phyloP scores from a whole-genome alignment of 2,329 filamentous ascomycete genomes.

The Fusarium sambucinum region DNA sequence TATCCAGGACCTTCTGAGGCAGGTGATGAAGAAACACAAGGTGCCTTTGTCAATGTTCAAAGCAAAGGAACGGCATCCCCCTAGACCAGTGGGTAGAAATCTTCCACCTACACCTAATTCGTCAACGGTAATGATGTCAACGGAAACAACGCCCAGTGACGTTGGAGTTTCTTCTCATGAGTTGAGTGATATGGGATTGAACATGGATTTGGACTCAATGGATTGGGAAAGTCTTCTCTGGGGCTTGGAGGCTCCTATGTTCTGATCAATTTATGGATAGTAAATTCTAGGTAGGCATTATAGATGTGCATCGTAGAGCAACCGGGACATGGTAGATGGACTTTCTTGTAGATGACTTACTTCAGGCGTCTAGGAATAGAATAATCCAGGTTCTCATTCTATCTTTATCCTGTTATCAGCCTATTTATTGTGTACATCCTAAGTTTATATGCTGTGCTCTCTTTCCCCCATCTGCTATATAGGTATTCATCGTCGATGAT shows the following conservation, averaged over 20 bases:
- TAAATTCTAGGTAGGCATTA: no score
- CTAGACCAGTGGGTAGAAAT: slow-evolving; percentile 1
- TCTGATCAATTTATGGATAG: slow-evolving; percentile 27
- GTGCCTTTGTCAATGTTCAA: slow-evolving; percentile 34
- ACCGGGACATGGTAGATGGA: no score
- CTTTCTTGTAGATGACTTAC: no score
- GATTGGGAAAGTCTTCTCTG: slow-evolving; percentile 51
- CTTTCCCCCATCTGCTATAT: neutral
- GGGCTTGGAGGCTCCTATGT: slow-evolving; percentile 52
- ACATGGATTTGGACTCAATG: slow-evolving; percentile 49
- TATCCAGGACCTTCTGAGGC: slow-evolving; percentile 49
- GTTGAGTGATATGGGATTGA: slow-evolving; percentile 46
- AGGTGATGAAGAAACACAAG: slow-evolving; percentile 52
- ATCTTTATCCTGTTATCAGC: neutral
- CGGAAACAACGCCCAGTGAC: slow-evolving; percentile 26
- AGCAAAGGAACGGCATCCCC: neutral
- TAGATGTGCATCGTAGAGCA: no score
- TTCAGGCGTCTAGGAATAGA: no score
- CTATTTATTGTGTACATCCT: neutral
- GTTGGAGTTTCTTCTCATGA: slow-evolving; percentile 41
- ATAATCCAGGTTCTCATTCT: neutral
- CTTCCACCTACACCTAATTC: slow-evolving; percentile 51
- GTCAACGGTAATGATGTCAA: slow-evolving; percentile 26
- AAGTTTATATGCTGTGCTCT: neutral
- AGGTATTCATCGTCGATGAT: no score